Percentiles rank a stretch among this genome's conserved stretches.
phyloP scores from a whole-genome alignment of 78 protist genomes.

The Mastigamoeba balamuthi region DNA sequence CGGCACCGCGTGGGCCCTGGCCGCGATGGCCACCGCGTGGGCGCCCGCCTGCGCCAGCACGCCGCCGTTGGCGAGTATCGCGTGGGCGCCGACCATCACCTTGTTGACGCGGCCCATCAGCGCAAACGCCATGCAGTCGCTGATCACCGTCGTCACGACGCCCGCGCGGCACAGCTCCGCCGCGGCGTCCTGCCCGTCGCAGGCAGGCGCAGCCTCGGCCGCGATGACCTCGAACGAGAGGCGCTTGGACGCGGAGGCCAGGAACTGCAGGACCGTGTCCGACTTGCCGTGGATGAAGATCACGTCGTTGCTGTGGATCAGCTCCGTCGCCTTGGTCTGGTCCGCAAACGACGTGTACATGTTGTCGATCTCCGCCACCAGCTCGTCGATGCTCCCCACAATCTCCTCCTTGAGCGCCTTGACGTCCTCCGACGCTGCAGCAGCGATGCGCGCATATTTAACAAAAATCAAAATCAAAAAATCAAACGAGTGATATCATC shows the following conservation, averaged over 20 bases:
- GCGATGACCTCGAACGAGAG: slow-evolving; percentile 52
- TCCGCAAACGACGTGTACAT: slow-evolving; percentile 27
- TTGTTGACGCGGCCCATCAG: slow-evolving; percentile 89
- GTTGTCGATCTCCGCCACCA: slow-evolving; percentile 24
- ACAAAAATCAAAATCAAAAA: neutral
- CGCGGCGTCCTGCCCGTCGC: slow-evolving; percentile 58
- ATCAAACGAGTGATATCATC: neutral
- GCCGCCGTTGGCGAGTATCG: slow-evolving; percentile 90
- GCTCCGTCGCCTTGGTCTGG: slow-evolving; percentile 33
- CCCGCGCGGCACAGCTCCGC: slow-evolving; percentile 22
- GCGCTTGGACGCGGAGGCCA: slow-evolving; percentile 29
- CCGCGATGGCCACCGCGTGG: slow-evolving; percentile 81
- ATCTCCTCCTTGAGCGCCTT: slow-evolving; percentile 15
- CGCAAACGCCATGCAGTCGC: slow-evolving; percentile 79
- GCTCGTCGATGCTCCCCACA: slow-evolving; percentile 11
- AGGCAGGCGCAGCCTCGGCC: slow-evolving; percentile 42
- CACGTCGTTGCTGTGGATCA: slow-evolving; percentile 52
- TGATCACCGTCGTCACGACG: slow-evolving; percentile 56
- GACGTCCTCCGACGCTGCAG: neutral
- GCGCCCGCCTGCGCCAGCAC: slow-evolving; percentile 71
- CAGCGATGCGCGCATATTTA: slow-evolving; percentile 8
- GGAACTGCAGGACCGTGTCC: slow-evolving; percentile 50
- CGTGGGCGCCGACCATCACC: slow-evolving; percentile 34
- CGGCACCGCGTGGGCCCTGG: slow-evolving; percentile 80
- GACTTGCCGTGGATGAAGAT: slow-evolving; percentile 56